phyloP scores from a whole-genome alignment of 139 green algal species.

The Tetradesmus lagerheimii region DNA sequence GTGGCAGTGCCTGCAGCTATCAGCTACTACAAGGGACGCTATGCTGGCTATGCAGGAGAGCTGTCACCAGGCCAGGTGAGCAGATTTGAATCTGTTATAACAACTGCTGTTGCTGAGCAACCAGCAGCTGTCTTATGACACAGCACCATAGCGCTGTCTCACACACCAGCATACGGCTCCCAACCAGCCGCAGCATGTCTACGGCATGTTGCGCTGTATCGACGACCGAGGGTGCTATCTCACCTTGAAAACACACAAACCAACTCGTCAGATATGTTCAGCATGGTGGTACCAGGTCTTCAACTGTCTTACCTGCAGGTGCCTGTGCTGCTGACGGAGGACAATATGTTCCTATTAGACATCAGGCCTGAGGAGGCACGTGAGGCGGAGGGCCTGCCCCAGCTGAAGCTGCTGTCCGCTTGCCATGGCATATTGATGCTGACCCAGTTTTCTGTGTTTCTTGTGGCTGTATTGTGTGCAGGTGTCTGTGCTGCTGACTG shows the following conservation, averaged over 20 bases:
- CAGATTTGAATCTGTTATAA: background rate
- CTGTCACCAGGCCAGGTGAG: slow-evolving; percentile 52
- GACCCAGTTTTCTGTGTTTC: no score
- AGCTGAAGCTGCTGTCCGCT: slow-evolving; percentile 66
- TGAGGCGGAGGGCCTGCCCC: slow-evolving; percentile 53
- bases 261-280: no score
- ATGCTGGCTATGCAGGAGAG: slow-evolving; percentile 65
- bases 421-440: no score
- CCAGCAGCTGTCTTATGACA: background rate
- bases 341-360: slow-evolving; percentile 67
- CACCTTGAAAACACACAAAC: no score
- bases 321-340: background rate
- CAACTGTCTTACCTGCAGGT: no score
- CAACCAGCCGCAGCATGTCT: no score
- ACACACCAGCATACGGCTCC: no score
- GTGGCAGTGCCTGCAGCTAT: slow-evolving; percentile 51
- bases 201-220: no score
- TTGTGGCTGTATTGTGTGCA: no score
- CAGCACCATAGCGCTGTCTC: background rate
- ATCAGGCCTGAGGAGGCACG: slow-evolving; percentile 59
- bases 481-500: background rate
- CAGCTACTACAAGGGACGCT: slow-evolving; percentile 48
- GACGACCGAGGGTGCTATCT: no score
- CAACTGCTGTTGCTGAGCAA: background rate
- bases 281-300: no score